phyloP scores from a whole-genome alignment of 495 filamentous ascomycete genomes.

The Stereocaulon alpinum region DNA sequence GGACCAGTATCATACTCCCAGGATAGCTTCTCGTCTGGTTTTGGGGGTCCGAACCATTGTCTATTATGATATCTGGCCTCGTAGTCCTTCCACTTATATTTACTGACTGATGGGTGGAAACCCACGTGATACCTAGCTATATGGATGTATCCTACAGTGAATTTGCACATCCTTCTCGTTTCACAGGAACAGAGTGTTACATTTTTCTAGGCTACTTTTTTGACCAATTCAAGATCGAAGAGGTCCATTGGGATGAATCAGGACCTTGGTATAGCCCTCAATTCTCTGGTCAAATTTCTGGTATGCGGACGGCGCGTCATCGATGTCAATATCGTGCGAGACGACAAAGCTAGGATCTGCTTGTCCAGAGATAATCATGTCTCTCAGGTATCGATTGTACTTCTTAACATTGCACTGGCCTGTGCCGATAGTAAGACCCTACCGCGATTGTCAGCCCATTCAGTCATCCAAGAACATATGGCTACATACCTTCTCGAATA shows the following conservation, averaged over 20 bases:
- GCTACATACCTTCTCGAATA: constrained; percentile 46
- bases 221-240: background rate
- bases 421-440: constrained; percentile 40
- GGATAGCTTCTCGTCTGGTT: background rate
- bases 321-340: constrained; percentile 44
- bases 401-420: constrained; percentile 53
- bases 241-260: constrained; percentile 21
- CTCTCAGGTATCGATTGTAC: constrained; percentile 47
- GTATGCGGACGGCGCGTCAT: constrained; percentile 42
- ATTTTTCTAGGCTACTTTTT: background rate
- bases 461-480: background rate
- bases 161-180: background rate
- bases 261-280: constrained; percentile 40
- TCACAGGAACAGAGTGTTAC: too few species aligned
- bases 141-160: background rate
- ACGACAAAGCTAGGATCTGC: constrained; percentile 51
- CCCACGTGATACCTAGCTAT: background rate
- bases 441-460: constrained; percentile 6
- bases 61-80: background rate
- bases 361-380: constrained; percentile 47
- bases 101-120: too few species aligned
- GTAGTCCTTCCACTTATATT: too few species aligned
- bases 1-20: too few species aligned
- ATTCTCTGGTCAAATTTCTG: constrained; percentile 40
- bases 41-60: background rate